phyloP scores from a whole-genome alignment of 768 basidiomycete species.

The Russula sp. region DNA sequence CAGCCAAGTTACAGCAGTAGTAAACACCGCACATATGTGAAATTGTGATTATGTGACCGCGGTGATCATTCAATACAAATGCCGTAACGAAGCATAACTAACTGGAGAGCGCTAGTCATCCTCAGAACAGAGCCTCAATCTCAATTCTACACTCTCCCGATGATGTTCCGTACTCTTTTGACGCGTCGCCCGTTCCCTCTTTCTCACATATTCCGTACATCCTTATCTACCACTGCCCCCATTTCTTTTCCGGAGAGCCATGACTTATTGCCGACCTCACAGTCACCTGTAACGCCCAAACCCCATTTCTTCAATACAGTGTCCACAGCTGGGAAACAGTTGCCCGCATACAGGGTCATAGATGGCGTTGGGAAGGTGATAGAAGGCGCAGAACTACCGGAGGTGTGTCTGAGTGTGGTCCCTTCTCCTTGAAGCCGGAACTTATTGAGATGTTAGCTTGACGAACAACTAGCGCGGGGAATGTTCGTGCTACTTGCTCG shows the following conservation, averaged over 20 bases:
- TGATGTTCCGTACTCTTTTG: conserved; percentile 20
- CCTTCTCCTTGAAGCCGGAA: neutral
- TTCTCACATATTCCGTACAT: conserved; percentile 7
- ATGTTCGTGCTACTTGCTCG: conserved; percentile 38
- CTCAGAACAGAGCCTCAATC: too few species aligned
- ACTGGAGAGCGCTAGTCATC: too few species aligned
- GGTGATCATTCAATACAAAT: too few species aligned
- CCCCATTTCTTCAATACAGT: conserved; percentile 81
- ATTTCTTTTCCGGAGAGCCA: conserved; percentile 25
- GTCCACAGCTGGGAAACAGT: conserved; percentile 50
- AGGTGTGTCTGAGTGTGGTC: conserved; percentile 41
- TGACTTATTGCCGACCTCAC: conserved; percentile 38
- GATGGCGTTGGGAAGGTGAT: conserved; percentile 73
- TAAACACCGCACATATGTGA: too few species aligned
- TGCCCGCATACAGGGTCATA: conserved; percentile 82
- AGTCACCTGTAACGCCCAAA: conserved; percentile 60
- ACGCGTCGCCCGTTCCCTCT: neutral
- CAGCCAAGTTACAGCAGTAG: too few species aligned
- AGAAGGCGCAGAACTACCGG: conserved; percentile 67
- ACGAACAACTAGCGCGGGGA: conserved; percentile 57
- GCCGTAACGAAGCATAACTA: too few species aligned
- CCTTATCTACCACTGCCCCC: conserved; percentile 23
- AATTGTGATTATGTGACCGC: too few species aligned
- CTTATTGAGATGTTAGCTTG: conserved; percentile 42
- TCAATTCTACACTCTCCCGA: conserved; percentile 5